Percentiles rank a stretch among this genome's conserved stretches.
Evolutionary conservation across 1,139 yeast species (phyloP).

Genomic region (Diutina siamensis): DNA sequence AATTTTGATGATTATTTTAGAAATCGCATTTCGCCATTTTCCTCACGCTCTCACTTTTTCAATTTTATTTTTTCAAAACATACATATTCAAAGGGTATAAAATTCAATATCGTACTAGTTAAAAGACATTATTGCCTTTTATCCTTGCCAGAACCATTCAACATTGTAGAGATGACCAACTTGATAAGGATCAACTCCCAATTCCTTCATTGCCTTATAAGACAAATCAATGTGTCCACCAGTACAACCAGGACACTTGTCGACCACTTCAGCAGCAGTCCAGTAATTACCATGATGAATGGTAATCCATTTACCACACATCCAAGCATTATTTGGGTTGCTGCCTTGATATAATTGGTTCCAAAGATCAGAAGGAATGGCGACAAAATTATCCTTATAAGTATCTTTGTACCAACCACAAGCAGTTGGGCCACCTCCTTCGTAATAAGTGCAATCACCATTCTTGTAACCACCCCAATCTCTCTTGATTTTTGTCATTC

Average conservation of each 20-base stretch:
- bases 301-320: neutral
- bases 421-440: neutral
- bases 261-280: neutral
- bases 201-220: neutral
- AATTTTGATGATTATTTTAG: too few relatives aligned
- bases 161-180: neutral
- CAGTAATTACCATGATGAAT: neutral
- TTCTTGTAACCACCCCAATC: neutral
- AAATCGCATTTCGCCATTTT: too few relatives aligned
- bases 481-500: neutral
- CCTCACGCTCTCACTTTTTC: too few relatives aligned
- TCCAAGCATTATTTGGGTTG: neutral
- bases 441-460: neutral
- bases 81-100: too few relatives aligned
- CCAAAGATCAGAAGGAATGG: neutral
- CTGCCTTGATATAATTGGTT: neutral
- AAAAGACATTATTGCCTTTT: neutral
- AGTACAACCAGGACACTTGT: neutral
- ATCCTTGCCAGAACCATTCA: neutral
- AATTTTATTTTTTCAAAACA: too few relatives aligned
- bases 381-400: neutral
- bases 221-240: neutral
- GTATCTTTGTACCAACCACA: neutral
- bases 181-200: neutral
- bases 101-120: too few relatives aligned